Base-by-base conservation (phyloP, 1,284 basidiomycete species). In the Leccinum pachyderme region DNA sequence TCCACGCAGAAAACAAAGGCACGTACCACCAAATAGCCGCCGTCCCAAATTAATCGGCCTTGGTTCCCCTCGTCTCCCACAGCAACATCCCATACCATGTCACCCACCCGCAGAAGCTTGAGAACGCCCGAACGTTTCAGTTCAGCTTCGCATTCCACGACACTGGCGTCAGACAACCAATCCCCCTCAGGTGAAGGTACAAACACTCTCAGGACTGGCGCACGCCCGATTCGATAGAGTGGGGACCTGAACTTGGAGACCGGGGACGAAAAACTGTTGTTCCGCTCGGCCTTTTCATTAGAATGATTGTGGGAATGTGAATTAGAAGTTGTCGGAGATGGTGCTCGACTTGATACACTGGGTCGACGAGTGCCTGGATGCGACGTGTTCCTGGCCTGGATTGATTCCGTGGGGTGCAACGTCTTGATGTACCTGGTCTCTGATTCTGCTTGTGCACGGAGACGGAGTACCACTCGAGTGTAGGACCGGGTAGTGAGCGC, bases 21-120 rank as follows among this genome's bases (percentile, higher is more conserved):
- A 45, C 54, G 12, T 65, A 92, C 89, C 61, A 92, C 82, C 8
- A 93, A 77, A 72, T 91, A 92, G 59, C 81, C 83, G 27, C 89
- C 90, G 66, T 92, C 90, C 88, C 89, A 93, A 8, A 91, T 76
- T 70, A 93, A 68, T 59, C 87, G 72, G 13, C 90, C 90, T 2
- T 84, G 76, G 68, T 93, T 93, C 1, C 85, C 87, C 66, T 92
- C 89, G 63, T 92, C 89, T 3, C 87, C 87, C 1, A 89, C 85
- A 2, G 89, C 90, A 12, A 84, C 76, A 65, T 92, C 90, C 89
- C 89, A 92, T 11, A 92, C 81, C 1, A 92, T 82, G 67, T 93
- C 90, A 0, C 90, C 90, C 24, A 83, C 74, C 37, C 85, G 76
- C 68, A 93, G 69, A 47, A 89, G 66, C 39, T 77, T 74, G 56